Percentiles rank a stretch among this genome's conserved stretches.
Conservation (phyloP, 805 yeast genomes). For the Saturnispora dispora region DNA sequence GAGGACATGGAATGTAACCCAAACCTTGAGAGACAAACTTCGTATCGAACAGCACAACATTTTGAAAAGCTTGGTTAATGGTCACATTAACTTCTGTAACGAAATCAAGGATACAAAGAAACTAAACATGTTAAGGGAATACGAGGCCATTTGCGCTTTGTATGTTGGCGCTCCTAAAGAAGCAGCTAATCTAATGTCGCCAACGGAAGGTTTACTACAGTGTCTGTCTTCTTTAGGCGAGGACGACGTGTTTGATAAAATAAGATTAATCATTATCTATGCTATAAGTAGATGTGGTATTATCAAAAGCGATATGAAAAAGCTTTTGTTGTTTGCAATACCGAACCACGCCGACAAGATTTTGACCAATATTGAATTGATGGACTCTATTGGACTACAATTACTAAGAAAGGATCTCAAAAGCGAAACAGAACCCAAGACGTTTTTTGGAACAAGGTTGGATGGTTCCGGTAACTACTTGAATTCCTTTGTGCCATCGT, state of each 20-base stretch:
- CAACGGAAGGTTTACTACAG: constrained; percentile 45
- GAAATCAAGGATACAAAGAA: constrained; percentile 7
- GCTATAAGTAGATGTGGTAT: constrained; percentile 78
- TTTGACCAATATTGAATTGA: constrained; percentile 47
- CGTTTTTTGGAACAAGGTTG: constrained; percentile 43
- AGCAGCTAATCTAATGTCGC: constrained; percentile 30
- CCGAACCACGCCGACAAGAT: constrained; percentile 29
- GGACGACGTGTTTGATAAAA: constrained; percentile 47
- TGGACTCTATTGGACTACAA: constrained; percentile 33
- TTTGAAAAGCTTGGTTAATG: constrained; percentile 6
- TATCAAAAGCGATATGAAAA: constrained; percentile 59
- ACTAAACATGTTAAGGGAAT: constrained; percentile 4
- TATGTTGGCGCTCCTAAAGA: constrained; percentile 6
- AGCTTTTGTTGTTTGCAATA: constrained; percentile 50
- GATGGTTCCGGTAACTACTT: constrained; percentile 19
- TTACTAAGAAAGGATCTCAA: constrained; percentile 31
- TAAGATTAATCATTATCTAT: constrained; percentile 67
- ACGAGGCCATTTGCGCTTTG: constrained; percentile 7
- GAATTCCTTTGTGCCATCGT: constrained; percentile 22
- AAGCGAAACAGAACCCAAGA: constrained; percentile 38
- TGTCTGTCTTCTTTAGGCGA: constrained; percentile 34
- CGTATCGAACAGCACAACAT: constrained; percentile 3
- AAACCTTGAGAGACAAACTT: constrained; percentile 6
- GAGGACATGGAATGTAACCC: constrained; percentile 6
- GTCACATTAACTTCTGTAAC: constrained; percentile 7